These are phyloP conservation scores for Pistacia atlantica DNA, from an alignment of 345 rosid species.

Conservation along the genomic window DNA sequence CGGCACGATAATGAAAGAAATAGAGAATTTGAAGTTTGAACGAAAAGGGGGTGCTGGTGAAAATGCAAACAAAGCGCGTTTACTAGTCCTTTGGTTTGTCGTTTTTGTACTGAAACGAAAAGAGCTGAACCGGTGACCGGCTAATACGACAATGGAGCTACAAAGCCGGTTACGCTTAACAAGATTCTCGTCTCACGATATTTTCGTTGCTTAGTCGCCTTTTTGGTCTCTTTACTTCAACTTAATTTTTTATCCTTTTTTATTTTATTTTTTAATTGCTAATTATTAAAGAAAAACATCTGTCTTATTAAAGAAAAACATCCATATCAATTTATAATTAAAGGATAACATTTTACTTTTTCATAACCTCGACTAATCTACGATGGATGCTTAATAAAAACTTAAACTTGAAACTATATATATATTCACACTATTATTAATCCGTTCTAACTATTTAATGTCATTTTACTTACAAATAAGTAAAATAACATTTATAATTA, in stretches of 20 bases:
- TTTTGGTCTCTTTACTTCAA: background rate
- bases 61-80: constrained; percentile 15
- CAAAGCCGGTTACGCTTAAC: background rate
- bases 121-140: background rate
- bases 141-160: background rate
- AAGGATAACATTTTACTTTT: no score
- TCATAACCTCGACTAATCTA: no score
- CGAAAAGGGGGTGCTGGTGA: constrained; percentile 13
- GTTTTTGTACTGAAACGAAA: constrained; percentile 2
- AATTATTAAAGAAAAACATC: no score
- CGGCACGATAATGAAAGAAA: constrained; percentile 6
- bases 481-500: no score
- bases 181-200: constrained; percentile 13
- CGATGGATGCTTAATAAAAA: no score
- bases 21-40: constrained; percentile 25
- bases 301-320: no score
- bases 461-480: no score
- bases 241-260: background rate
- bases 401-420: no score
- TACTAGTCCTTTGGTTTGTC: background rate
- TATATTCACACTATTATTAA: no score
- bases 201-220: constrained; percentile 14
- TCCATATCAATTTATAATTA: no score
- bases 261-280: background rate
- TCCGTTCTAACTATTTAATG: no score